Percentiles rank a stretch among this genome's conserved stretches.
Evolutionary conservation across 2,329 filamentous ascomycete genomes (phyloP).

Genomic region (Cladosporium phlei): DNA sequence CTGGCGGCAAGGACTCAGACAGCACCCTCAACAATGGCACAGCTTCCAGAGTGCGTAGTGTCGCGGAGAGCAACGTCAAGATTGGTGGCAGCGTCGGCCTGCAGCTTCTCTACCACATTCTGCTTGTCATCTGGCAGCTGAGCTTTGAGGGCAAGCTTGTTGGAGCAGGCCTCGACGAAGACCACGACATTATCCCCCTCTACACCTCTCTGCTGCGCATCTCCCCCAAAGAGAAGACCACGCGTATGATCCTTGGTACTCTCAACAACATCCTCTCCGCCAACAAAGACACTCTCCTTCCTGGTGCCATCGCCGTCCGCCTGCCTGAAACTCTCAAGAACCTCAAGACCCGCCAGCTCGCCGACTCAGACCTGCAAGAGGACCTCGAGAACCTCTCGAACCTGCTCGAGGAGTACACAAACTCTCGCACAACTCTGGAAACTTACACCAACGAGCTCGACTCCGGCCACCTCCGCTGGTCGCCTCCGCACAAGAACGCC

Average conservation of each 20-base stretch:
- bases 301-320: constrained; percentile 78
- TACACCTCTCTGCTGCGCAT: constrained; percentile 89
- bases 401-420: constrained; percentile 81
- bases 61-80: constrained; percentile 61
- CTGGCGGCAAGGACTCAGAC: constrained; percentile 67
- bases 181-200: constrained; percentile 85
- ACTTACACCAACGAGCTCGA: constrained; percentile 75
- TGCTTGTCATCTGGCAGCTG: constrained; percentile 92
- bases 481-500: constrained; percentile 78
- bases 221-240: constrained; percentile 97
- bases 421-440: constrained; percentile 62
- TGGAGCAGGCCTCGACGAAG: constrained; percentile 79
- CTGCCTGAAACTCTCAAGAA: constrained; percentile 62
- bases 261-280: constrained; percentile 78
- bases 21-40: constrained; percentile 50
- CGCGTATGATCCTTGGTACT: constrained; percentile 81
- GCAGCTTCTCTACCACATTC: constrained; percentile 88
- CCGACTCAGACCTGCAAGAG: constrained; percentile 50
- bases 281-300: constrained; percentile 65
- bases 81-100: constrained; percentile 76
- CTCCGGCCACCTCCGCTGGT: constrained; percentile 86
- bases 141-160: constrained; percentile 74
- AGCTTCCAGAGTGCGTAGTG: constrained; percentile 40
- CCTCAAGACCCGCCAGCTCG: constrained; percentile 49
- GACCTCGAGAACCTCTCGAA: constrained; percentile 44